A percentile compares a stretch with the other conserved stretches of the same genome.
Conservation (phyloP, 495 filamentous ascomycete species). For the Podospora australis region DNA sequence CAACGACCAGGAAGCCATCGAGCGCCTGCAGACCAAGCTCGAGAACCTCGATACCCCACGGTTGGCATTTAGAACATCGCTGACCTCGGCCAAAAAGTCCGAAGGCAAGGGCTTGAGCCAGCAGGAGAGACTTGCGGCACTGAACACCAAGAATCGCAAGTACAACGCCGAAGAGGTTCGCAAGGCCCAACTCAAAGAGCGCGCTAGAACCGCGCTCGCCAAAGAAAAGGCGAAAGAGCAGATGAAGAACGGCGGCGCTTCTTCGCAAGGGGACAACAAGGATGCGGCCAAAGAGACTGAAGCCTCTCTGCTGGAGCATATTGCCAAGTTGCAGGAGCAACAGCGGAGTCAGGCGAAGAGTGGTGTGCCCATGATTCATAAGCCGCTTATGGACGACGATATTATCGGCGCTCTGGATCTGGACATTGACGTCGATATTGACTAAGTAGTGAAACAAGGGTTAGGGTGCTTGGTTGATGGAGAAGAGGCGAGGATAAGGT, state of each 20-base stretch:
- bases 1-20: conserved; percentile 55
- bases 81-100: conserved; percentile 40
- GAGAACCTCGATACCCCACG: conserved; percentile 60
- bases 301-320: conserved; percentile 30
- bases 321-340: conserved; percentile 49
- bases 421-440: conserved; percentile 73
- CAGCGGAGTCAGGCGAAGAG: conserved; percentile 50
- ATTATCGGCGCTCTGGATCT: conserved; percentile 76
- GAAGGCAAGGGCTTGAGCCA: conserved; percentile 42
- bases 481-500: no score
- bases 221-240: conserved; percentile 47
- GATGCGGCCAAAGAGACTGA: conserved; percentile 30
- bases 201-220: conserved; percentile 56
- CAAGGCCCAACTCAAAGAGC: conserved; percentile 76
- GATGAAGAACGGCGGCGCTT: background rate
- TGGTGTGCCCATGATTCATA: conserved; percentile 58
- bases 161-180: conserved; percentile 75
- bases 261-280: conserved; percentile 36
- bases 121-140: conserved; percentile 66
- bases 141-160: conserved; percentile 74
- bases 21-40: conserved; percentile 59
- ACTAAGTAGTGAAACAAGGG: conserved; percentile 2
- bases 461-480: background rate
- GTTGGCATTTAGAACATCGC: conserved; percentile 59
- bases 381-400: conserved; percentile 75